Conservation (phyloP, 345 rosid species). For the Murraya koenigii region DNA sequence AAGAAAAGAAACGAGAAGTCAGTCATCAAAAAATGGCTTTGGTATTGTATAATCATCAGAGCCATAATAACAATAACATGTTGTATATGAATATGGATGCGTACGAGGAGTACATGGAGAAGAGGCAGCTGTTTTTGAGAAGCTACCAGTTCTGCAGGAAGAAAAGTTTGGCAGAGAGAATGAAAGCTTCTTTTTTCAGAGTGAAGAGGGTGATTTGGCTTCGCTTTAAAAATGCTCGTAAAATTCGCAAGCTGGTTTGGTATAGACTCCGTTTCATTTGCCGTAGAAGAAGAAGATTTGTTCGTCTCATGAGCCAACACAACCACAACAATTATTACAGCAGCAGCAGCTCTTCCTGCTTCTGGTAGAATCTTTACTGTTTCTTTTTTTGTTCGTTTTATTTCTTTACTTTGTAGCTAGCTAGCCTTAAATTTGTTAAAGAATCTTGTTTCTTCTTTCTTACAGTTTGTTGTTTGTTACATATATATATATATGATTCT, state of each 20-base stretch:
- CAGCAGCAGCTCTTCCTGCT: slow-evolving; percentile 6
- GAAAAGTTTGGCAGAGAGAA: slow-evolving; percentile 46
- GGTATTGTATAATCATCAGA: background rate
- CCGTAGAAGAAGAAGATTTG: slow-evolving; percentile 45
- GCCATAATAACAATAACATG: background rate
- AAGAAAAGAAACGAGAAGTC: too few relatives aligned
- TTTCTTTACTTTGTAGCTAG: background rate
- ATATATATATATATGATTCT: too few relatives aligned
- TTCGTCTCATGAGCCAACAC: slow-evolving; percentile 33
- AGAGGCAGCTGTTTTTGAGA: slow-evolving; percentile 72
- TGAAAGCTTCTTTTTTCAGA: slow-evolving; percentile 42
- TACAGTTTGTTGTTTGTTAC: background rate
- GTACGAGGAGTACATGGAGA: slow-evolving; percentile 34
- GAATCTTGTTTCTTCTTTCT: background rate
- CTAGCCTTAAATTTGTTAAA: background rate
- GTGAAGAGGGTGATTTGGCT: slow-evolving; percentile 55
- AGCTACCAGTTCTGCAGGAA: slow-evolving; percentile 81
- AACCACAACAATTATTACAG: background rate
- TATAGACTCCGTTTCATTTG: slow-evolving; percentile 44
- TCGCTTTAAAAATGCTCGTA: slow-evolving; percentile 42
- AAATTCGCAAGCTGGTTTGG: slow-evolving; percentile 46
- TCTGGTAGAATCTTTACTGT: slow-evolving; percentile 1
- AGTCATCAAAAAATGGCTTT: background rate
- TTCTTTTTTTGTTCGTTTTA: background rate
- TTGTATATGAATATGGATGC: too few relatives aligned